phyloP scores from a whole-genome alignment of 1,284 basidiomycete genomes.

The Chondrostereum purpureum region DNA sequence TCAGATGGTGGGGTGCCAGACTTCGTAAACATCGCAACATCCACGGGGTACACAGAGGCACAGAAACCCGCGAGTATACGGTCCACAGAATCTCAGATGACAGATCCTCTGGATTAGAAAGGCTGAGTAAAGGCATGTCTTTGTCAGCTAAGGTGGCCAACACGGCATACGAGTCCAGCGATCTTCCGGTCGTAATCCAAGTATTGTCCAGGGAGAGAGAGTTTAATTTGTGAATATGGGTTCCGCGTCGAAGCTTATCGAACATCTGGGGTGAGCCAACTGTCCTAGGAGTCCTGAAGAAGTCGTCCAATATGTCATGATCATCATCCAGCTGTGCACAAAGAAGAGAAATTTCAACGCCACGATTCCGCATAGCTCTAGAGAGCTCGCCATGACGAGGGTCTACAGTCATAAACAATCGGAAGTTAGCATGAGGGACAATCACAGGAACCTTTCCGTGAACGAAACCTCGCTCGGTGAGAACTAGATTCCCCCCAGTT shows the following conservation, averaged over 20 bases:
- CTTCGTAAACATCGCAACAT: slow-evolving; percentile 1
- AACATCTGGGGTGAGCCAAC: slow-evolving; percentile 17
- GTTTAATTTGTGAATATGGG: slow-evolving; percentile 13
- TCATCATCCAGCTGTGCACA: slow-evolving; percentile 38
- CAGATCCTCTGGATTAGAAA: slow-evolving; percentile 1
- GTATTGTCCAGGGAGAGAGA: neutral
- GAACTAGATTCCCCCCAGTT: slow-evolving; percentile 69
- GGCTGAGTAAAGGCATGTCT: slow-evolving; percentile 23
- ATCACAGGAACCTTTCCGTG: slow-evolving; percentile 73
- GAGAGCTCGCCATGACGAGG: slow-evolving; percentile 91
- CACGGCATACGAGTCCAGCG: slow-evolving; percentile 42
- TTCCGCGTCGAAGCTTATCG: slow-evolving; percentile 32
- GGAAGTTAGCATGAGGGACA: slow-evolving; percentile 82
- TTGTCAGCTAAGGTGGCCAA: slow-evolving; percentile 36
- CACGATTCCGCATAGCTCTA: slow-evolving; percentile 97
- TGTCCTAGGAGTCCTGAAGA: slow-evolving; percentile 42
- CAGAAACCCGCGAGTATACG: neutral
- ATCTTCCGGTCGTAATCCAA: slow-evolving; percentile 24
- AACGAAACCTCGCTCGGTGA: slow-evolving; percentile 88
- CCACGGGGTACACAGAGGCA: slow-evolving; percentile 7
- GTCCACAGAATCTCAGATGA: neutral
- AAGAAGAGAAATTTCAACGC: slow-evolving; percentile 74
- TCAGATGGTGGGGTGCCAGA: neutral
- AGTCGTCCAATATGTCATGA: slow-evolving; percentile 34
- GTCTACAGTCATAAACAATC: slow-evolving; percentile 93